Evolutionary conservation across 2,329 filamentous ascomycete species (phyloP).

Genomic region (Fusarium scirpi): DNA sequence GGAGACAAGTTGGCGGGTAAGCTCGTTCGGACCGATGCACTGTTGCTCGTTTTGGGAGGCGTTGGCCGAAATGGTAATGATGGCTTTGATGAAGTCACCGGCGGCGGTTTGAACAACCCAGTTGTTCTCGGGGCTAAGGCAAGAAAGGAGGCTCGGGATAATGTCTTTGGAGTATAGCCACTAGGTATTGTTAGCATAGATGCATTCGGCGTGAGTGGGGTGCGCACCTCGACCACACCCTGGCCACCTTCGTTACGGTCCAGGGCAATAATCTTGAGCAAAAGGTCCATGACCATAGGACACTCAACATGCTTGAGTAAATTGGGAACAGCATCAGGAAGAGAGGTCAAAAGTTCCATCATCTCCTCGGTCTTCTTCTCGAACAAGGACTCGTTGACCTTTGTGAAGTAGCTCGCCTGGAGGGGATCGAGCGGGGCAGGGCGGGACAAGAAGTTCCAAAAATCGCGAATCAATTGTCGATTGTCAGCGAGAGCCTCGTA

Average conservation of each 20-base stretch:
- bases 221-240: slow-evolving; percentile 87
- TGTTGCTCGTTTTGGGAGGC: slow-evolving; percentile 98
- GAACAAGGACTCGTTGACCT: slow-evolving; percentile 96
- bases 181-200: slow-evolving; percentile 57
- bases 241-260: slow-evolving; percentile 92
- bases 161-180: slow-evolving; percentile 93
- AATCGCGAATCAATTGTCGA: slow-evolving; percentile 79
- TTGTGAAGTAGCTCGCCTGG: slow-evolving; percentile 97
- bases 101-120: slow-evolving; percentile 96
- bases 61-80: slow-evolving; percentile 98
- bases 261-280: slow-evolving; percentile 96
- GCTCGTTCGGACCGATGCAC: slow-evolving; percentile 97
- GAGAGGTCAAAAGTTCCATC: slow-evolving; percentile 86
- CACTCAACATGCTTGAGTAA: slow-evolving; percentile 96
- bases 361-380: slow-evolving; percentile 99
- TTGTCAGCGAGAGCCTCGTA: slow-evolving; percentile 92
- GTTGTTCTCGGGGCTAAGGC: slow-evolving; percentile 84
- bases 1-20: slow-evolving; percentile 94
- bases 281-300: slow-evolving; percentile 97
- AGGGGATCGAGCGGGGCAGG: slow-evolving; percentile 90
- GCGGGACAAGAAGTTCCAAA: slow-evolving; percentile 90
- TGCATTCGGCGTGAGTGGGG: slow-evolving; percentile 8
- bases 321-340: slow-evolving; percentile 84
- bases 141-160: slow-evolving; percentile 87
- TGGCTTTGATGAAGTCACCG: slow-evolving; percentile 97